Base-by-base conservation (phyloP, 805 yeast genomes). In the Kluyveromyces nonfermentans region DNA sequence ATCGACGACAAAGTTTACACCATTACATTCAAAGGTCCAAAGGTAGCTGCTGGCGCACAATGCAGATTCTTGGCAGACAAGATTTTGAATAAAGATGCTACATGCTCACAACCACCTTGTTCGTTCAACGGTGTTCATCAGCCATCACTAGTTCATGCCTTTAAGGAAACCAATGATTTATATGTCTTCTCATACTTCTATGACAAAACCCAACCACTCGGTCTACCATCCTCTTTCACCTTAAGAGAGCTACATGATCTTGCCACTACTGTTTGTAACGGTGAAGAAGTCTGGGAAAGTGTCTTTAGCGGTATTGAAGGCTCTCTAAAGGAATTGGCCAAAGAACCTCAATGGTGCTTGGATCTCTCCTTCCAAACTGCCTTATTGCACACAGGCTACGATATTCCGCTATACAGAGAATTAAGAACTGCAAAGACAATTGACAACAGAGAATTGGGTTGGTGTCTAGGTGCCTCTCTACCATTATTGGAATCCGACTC, bases 381-480 rank as follows among this genome's bases (percentile, higher is more conserved):
- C 1, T 68, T 93, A 62, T 71, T 93, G 51, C 96, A 89, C 65
- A 82, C 89, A n/a, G 99, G 99, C 36, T 93, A 93, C 65, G 97
- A 90, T 54, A 87, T 93, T 51, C 96, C 97, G 48, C 74, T 85
- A 46, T 71, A 74, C 51, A 80, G 97, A 63, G 97, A 90, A 65
- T 78, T 93, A 53, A 85, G 78, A 64, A 93, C 96, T 6, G 97
- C 97, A 7, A 80, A 87, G 70, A 88, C 78, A 61, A 86, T 93
- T 54, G 83, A 80, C 42, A 78, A 80, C 59, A 88, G 86, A 56
- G 98, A 93, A 68, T 73, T 93, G 42, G 99, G 98, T 30, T 93
- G 99, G 99, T 93, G 97, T 71, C 72, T 93, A 45, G 99, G 99
- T 55, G 98, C 97, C 1, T 86, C 97, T 1, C 74, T 93, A 55